phyloP scores from a whole-genome alignment of 495 filamentous ascomycete genomes.

The Pseudevernia furfuracea region DNA sequence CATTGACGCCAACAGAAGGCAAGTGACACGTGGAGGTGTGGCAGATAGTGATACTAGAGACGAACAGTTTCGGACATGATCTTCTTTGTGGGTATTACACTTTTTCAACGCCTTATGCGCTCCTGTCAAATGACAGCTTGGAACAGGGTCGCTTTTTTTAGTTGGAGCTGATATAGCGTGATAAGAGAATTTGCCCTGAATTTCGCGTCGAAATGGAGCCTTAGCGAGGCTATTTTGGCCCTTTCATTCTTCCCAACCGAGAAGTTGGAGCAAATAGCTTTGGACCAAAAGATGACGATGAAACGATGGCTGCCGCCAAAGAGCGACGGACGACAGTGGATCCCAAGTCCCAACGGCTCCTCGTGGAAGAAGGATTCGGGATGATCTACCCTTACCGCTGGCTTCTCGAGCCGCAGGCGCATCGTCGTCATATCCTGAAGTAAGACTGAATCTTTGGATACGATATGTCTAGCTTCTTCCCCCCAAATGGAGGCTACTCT shows the following conservation, averaged over 20 bases:
- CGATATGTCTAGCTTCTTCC: neutral
- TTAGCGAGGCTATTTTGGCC: slow-evolving; percentile 1
- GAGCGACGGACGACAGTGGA: too few relatives aligned
- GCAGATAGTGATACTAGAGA: neutral
- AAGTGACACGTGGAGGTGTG: neutral
- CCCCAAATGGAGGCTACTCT: neutral
- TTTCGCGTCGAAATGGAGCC: neutral
- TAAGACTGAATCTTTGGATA: neutral
- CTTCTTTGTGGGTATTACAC: neutral
- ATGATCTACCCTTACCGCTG: neutral
- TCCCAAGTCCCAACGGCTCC: neutral
- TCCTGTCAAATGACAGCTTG: neutral
- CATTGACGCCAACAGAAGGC: neutral
- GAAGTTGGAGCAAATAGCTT: neutral
- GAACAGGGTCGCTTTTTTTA: neutral
- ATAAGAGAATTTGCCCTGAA: neutral
- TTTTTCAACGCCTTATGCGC: neutral
- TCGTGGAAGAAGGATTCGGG: slow-evolving; percentile 1
- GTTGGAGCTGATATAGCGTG: slow-evolving; percentile 5
- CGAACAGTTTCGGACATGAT: neutral
- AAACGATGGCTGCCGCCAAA: slow-evolving; percentile 12
- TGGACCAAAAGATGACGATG: neutral
- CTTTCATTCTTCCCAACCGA: neutral
- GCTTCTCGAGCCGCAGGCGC: slow-evolving; percentile 4
- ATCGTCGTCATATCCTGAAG: neutral